phyloP scores from a whole-genome alignment of 176 grass and related monocot genomes.

The Tuctoria greenei region DNA sequence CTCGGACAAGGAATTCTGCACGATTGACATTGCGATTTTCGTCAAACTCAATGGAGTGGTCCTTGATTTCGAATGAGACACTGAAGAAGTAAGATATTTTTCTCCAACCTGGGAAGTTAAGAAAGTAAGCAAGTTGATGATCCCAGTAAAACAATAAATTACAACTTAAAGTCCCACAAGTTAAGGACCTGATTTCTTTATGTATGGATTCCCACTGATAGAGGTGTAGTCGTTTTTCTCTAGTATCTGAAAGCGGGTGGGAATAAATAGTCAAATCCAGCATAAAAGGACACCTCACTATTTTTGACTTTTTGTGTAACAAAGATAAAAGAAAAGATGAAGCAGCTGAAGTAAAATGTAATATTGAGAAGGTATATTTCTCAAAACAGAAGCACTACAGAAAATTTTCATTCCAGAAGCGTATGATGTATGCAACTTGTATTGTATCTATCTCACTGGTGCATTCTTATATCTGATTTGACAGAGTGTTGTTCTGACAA shows the following conservation, averaged over 20 bases:
- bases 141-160: slow-evolving; percentile 4
- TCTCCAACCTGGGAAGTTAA: slow-evolving; percentile 65
- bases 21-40: slow-evolving; percentile 68
- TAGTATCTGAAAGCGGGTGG: slow-evolving; percentile 51
- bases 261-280: not conserved
- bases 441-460: not conserved
- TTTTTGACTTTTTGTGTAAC: not conserved
- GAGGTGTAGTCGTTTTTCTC: slow-evolving; percentile 68
- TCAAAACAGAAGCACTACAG: not conserved
- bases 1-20: slow-evolving; percentile 86
- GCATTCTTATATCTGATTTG: not conserved
- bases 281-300: not conserved
- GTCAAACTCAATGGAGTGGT: slow-evolving; percentile 81
- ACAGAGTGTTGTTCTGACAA: not conserved
- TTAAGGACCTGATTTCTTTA: slow-evolving; percentile 82
- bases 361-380: not conserved
- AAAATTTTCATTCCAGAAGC: not conserved
- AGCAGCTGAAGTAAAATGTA: not conserved
- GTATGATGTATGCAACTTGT: not conserved
- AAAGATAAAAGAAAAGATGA: not conserved
- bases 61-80: slow-evolving; percentile 86
- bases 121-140: not conserved
- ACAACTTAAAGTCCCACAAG: not conserved
- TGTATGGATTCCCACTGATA: slow-evolving; percentile 80
- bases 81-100: slow-evolving; percentile 93